Percentiles rank a stretch among this genome's conserved stretches.
Conservation (phyloP, 768 basidiomycete species). For the Brasilioporus rufonigricans region DNA sequence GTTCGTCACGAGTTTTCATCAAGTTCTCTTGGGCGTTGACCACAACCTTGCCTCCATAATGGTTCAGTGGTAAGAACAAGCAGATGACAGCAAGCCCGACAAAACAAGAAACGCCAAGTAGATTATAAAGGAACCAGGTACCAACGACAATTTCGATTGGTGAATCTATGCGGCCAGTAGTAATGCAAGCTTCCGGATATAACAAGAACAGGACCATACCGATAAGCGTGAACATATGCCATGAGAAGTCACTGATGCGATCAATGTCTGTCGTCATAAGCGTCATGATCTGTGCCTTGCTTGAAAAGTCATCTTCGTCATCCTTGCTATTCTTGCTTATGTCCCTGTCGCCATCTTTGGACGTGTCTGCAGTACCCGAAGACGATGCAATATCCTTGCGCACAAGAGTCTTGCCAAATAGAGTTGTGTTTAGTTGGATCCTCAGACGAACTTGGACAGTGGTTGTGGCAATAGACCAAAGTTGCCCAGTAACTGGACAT, state of each 20-base stretch:
- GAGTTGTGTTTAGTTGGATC: constrained; percentile 77
- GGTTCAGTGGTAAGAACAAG: constrained; percentile 74
- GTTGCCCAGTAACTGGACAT: constrained; percentile 58
- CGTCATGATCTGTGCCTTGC: constrained; percentile 85
- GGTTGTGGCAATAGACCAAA: constrained; percentile 70
- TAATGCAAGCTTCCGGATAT: neutral
- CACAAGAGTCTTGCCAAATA: constrained; percentile 83
- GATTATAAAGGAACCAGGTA: constrained; percentile 68
- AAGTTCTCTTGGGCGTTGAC: constrained; percentile 77
- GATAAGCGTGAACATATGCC: constrained; percentile 73
- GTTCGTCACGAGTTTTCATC: constrained; percentile 90
- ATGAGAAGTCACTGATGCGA: constrained; percentile 80
- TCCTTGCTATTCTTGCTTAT: constrained; percentile 15
- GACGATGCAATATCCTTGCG: constrained; percentile 82
- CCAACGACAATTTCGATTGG: constrained; percentile 79
- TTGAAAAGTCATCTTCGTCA: constrained; percentile 57
- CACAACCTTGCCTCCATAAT: constrained; percentile 78
- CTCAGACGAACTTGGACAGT: constrained; percentile 67
- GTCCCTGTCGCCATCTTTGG: constrained; percentile 21
- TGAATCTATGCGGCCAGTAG: constrained; percentile 46
- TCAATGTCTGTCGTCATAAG: constrained; percentile 96
- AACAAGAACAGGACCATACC: constrained; percentile 39
- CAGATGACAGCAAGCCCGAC: constrained; percentile 76
- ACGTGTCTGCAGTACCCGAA: constrained; percentile 31
- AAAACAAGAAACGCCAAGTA: constrained; percentile 78